Evolutionary conservation across 208 protist species (phyloP), one percentile per base, ranked within the genome.

Genomic region (Wallacemonas sp.): DNA sequence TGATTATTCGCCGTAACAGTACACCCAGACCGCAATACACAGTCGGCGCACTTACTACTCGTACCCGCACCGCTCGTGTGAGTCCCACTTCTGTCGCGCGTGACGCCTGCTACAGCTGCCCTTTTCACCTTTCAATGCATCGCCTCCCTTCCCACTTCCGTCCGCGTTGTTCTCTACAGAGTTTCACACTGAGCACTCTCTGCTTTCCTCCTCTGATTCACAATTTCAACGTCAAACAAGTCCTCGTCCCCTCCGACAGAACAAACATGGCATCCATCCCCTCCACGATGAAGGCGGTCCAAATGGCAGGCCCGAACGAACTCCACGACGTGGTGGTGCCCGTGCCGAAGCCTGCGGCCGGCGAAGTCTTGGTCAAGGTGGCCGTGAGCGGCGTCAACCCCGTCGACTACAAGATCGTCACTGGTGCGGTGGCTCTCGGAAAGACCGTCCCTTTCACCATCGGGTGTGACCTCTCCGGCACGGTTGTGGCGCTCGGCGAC

Each of bases 351-450:
- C 65, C 65, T 2, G 43, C 21, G 1, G 34, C 52, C 30, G 33
- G 36, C 32, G 55, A 71, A 33, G 65, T 71, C 27, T 55, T 71
- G 17, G 43, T 71, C 44, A 62, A 64, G 55, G 65, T 71, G 12
- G 55, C 41, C 21, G 54, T 44, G 27, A 61, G 48, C 12, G 65
- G 65, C 24, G 48, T 71, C 9, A 71, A 71, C 27, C 65, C 65
- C 14, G 38, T 71, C 16, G 65, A 71, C 56, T 57, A 39, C 65
- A 71, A 64, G 56, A 57, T 36, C 11, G 46, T 66, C 19, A 43
- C 24, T 19, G 23, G 46, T 26, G 61, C n/a, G 17, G 47, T 66
- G 4, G 36, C 46, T 8, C 32, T 66, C 3, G 61, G 61, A 8
- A 38, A 46, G 46, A 5, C 3, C 36, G 8, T 5, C 16, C 61